These are phyloP conservation scores for Parathielavia hyrcaniae DNA, from an alignment of 495 filamentous ascomycete species.

Conservation along the genomic window DNA sequence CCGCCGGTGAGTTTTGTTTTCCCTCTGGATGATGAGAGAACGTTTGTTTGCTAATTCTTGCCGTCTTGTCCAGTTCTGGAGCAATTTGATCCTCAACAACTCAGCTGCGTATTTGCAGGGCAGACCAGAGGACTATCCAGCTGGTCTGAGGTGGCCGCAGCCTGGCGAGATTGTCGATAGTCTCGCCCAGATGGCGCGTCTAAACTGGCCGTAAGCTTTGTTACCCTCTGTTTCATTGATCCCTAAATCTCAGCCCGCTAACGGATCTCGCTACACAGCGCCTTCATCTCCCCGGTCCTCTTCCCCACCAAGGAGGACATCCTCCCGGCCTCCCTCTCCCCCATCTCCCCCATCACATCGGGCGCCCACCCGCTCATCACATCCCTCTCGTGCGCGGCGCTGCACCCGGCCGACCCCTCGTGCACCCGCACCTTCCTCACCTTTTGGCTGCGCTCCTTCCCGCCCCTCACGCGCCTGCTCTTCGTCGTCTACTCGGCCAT, in stretches of 20 bases:
- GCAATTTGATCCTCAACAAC: constrained; percentile 64
- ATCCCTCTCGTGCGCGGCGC: constrained; percentile 76
- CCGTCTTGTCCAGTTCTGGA: constrained; percentile 46
- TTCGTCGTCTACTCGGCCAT: constrained; percentile 62
- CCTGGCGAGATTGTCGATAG: constrained; percentile 73
- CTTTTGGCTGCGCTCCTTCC: constrained; percentile 75
- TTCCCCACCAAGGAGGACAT: constrained; percentile 62
- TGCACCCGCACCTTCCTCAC: constrained; percentile 80
- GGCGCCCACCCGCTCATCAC: constrained; percentile 79
- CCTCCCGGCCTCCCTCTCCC: constrained; percentile 57
- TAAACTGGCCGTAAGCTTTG: constrained; percentile 73
- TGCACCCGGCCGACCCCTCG: constrained; percentile 84
- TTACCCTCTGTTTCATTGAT: not conserved
- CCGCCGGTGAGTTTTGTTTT: constrained; percentile 44
- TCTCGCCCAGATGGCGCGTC: constrained; percentile 68
- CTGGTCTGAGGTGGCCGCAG: constrained; percentile 63
- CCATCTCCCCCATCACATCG: constrained; percentile 71
- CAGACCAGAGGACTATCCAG: constrained; percentile 63
- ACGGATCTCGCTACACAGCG: constrained; percentile 35
- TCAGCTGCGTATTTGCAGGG: constrained; percentile 71
- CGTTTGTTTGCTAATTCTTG: constrained; percentile 13
- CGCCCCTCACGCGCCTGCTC: constrained; percentile 68
- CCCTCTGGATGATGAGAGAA: too few species aligned
- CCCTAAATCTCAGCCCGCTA: constrained; percentile 2
- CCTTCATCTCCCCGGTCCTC: constrained; percentile 77